Evolutionary conservation across 176 grass and related monocot genomes (phyloP).

Genomic region (Calamus simplicifolius): DNA sequence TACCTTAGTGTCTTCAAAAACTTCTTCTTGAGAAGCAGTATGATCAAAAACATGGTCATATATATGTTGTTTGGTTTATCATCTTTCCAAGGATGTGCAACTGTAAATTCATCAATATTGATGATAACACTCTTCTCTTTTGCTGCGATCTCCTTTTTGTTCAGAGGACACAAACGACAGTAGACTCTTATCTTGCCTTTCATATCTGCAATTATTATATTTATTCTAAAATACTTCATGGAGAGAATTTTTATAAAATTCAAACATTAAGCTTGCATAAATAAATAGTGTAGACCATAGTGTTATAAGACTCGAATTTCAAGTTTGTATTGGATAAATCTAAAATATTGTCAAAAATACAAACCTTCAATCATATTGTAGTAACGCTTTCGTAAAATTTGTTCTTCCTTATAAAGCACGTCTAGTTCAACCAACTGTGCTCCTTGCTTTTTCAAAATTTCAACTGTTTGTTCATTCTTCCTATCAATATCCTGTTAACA

Average conservation of each 20-base stretch:
- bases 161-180: constrained; percentile 79
- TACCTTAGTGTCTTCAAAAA: constrained; percentile 97
- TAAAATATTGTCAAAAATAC: no score
- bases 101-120: constrained; percentile 84
- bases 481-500: constrained; percentile 69
- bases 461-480: constrained; percentile 88
- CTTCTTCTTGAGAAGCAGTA: constrained; percentile 68
- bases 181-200: constrained; percentile 98
- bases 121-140: constrained; percentile 65
- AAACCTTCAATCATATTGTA: constrained; percentile 99
- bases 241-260: no score
- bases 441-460: constrained; percentile 91
- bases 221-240: no score
- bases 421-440: constrained; percentile 80
- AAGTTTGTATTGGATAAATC: no score
- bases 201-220: constrained; percentile 48
- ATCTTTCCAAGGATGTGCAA: constrained; percentile 98
- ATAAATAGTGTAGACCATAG: no score
- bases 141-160: constrained; percentile 48
- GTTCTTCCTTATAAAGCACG: constrained; percentile 90
- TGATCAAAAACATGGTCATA: constrained; percentile 93
- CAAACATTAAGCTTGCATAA: no score
- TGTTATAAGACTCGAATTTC: no score
- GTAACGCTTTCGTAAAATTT: constrained; percentile 78
- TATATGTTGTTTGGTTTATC: constrained; percentile 87